Percentiles rank a stretch among this genome's conserved stretches.
phyloP scores from a whole-genome alignment of 2,329 filamentous ascomycete genomes.

The Balansia obtecta region DNA sequence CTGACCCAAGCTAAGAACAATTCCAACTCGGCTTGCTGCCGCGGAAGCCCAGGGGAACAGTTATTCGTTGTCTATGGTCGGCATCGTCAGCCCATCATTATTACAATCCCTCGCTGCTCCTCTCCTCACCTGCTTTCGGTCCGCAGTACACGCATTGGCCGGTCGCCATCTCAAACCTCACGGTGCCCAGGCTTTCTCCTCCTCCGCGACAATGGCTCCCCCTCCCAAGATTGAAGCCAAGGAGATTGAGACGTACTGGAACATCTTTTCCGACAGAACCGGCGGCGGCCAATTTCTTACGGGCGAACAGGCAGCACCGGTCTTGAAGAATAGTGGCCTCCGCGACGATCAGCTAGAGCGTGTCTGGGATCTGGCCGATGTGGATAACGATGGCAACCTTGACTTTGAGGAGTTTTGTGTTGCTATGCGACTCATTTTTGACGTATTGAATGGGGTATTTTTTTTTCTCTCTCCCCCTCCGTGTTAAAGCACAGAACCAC shows the following conservation, averaged over 20 bases:
- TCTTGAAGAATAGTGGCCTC: slow-evolving; percentile 51
- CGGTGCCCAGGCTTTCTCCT: slow-evolving; percentile 2
- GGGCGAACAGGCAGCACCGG: slow-evolving; percentile 48
- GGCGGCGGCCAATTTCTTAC: slow-evolving; percentile 48
- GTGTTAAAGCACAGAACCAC: not conserved
- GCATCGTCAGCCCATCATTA: slow-evolving; percentile 4
- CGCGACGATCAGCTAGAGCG: slow-evolving; percentile 74
- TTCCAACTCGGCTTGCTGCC: not conserved
- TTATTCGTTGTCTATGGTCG: slow-evolving; percentile 14
- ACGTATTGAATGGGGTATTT: slow-evolving; percentile 80
- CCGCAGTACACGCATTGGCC: slow-evolving; percentile 1
- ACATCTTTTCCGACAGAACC: slow-evolving; percentile 48
- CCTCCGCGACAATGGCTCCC: slow-evolving; percentile 26
- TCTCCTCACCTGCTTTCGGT: not conserved
- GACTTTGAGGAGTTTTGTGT: slow-evolving; percentile 99
- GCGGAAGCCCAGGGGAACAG: not conserved
- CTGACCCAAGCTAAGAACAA: not conserved
- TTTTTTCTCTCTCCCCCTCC: no score
- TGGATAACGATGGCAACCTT: slow-evolving; percentile 92
- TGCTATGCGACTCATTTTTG: slow-evolving; percentile 95
- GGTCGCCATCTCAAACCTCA: not conserved
- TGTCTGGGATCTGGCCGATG: slow-evolving; percentile 94
- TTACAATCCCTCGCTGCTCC: not conserved
- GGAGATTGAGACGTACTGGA: slow-evolving; percentile 55
- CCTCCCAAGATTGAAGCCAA: slow-evolving; percentile 48